Base-by-base conservation (phyloP, 202 grass and related monocot species). In the Saccharum hybrid region DNA sequence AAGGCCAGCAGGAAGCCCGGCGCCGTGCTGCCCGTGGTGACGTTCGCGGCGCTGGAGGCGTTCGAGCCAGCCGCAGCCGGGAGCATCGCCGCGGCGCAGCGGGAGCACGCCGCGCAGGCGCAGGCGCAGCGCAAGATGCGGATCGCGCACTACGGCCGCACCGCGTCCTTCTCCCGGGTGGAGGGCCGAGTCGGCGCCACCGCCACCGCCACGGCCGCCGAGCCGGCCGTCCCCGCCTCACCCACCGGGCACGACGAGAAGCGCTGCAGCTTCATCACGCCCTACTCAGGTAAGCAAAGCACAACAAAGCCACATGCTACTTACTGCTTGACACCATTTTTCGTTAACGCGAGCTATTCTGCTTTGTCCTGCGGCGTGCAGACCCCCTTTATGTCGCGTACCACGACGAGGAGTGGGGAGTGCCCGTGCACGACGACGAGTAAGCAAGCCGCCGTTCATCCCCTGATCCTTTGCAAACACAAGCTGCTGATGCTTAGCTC, bases 341-440 rank as follows among this genome's bases (percentile, higher is more conserved):
- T 16, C 60, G 30, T 21, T 75, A 11, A 61, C 65, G 4, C 10
- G 26, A 6, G 43, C 68, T 14, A 31, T 10, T 51, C 60, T 70
- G 8, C 42, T 33, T 4, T 88, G 14, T 34, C 13, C 16, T 39
- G 10, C 34, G n/a, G 19, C 36, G 10, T 40, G 63, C 48, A 97
- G 96, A 95, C 81, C 89, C 89, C 33, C 43, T 94, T 52, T 98
- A 92, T 15, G 86, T 92, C 18, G 85, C 87, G 0, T 98, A 98
- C 85, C 96, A 98, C 68, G 96, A 98, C 33, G 93, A 98, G 78
- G 96, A 98, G 57, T 98, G 96, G 96, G 96, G 96, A 39, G 74
- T 98, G 74, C 91, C 96, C 6, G 89, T 92, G 80, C 96, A 93
- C 71, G 81, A 98, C 9, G 93, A 98, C 80, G 89, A 82, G 95